phyloP scores from a whole-genome alignment of 495 filamentous ascomycete genomes.

The Talaromyces wortmannii region DNA sequence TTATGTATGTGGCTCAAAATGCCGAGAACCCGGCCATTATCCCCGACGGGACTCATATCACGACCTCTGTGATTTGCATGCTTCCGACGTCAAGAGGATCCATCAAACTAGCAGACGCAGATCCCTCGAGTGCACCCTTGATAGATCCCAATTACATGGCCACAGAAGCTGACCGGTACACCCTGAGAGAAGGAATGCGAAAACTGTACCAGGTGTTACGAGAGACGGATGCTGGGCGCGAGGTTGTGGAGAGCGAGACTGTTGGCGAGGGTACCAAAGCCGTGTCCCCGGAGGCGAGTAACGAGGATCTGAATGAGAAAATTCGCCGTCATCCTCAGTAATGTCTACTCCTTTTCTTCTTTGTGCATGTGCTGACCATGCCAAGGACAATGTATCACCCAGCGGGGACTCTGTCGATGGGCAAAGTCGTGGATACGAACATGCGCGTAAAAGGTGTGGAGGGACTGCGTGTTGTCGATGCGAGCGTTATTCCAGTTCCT shows the following conservation, averaged over 20 bases:
- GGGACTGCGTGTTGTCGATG: conserved; percentile 54
- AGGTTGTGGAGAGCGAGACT: conserved; percentile 8
- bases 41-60: conserved; percentile 30
- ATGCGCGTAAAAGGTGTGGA: conserved; percentile 51
- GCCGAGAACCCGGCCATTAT: not conserved
- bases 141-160: conserved; percentile 37
- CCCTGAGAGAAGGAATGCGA: conserved; percentile 15
- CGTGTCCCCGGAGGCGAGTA: not conserved
- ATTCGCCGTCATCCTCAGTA: not conserved
- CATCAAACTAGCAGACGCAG: conserved; percentile 25
- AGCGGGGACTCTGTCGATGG: conserved; percentile 59
- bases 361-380: no score
- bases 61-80: conserved; percentile 20
- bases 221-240: conserved; percentile 12
- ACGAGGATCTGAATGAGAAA: not conserved
- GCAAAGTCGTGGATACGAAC: conserved; percentile 46
- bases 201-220: conserved; percentile 5
- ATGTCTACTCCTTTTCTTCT: not conserved
- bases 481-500: conserved; percentile 56
- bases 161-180: conserved; percentile 23
- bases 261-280: not conserved
- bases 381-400: conserved; percentile 32
- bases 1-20: not conserved
- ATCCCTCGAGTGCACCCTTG: conserved; percentile 20
- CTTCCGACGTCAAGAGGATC: conserved; percentile 34